Base-by-base conservation (phyloP, 2,329 filamentous ascomycete species). In the Dendryphion nanum region DNA sequence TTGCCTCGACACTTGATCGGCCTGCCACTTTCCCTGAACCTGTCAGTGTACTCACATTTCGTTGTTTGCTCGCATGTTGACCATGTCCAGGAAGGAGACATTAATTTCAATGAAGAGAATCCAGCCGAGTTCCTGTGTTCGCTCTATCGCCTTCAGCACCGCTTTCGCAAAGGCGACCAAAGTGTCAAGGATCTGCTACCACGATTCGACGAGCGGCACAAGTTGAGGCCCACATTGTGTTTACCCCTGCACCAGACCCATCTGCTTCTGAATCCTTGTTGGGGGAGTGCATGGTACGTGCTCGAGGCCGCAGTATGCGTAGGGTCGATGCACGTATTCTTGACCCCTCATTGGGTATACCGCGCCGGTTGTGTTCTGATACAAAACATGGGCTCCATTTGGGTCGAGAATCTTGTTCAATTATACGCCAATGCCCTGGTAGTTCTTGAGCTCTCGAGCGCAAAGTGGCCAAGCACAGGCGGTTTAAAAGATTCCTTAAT, bases 281-380 rank as follows among this genome's bases (percentile, higher is more conserved):
- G 59, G 60, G 53, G 51, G 17, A 59, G 47, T 36, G 60, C 59
- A 18, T 63, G 57, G 57, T 49, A 50, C 15, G 42, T 55, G 4
- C 45, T 61, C 26, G 61, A 64, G 36, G 53, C 55, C 17, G 61
- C 62, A 8, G 59, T 64, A 4, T 51, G 51, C 26, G 41, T 47
- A 3, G 59, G 58, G 7, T 50, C 50, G 31, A 52, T 63, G 6
- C 58, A 64, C 42, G 51, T 52, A 4, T 64, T 55, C 26, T 37
- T 60, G 5, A 64, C 61, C 2, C 61, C 61, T 12, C 58, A 64
- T 37, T 64, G 61, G 61, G 60, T 64, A 1, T 63, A 61, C 38
- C 50, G 53, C 32, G 59, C 61, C 6, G 59, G 53, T 3, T 58
- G 55, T 0, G 50, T 63, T 3, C 38, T 64, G 17, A 55, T 64